A percentile compares a stretch with the other conserved stretches of the same genome.
These are phyloP conservation scores for Aspergillus neoniger DNA, from an alignment of 2,329 filamentous ascomycete species.

Conservation along the genomic window DNA sequence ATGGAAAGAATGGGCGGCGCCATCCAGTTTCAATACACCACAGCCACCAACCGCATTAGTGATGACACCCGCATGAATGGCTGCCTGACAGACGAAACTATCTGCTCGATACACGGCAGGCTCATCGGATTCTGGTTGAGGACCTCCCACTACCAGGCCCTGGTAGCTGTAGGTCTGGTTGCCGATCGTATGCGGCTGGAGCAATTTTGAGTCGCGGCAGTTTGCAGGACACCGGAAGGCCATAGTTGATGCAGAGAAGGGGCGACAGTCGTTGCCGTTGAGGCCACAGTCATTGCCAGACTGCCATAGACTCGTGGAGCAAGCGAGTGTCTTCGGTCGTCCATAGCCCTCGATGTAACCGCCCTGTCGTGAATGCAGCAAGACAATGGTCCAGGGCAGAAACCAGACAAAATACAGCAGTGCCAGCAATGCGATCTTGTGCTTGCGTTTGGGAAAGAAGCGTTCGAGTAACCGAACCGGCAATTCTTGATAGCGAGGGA, in stretches of 20 bases:
- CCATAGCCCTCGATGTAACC: conserved; percentile 54
- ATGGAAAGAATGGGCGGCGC: conserved; percentile 64
- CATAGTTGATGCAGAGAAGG: conserved; percentile 54
- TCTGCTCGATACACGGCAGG: conserved; percentile 77
- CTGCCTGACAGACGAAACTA: conserved; percentile 82
- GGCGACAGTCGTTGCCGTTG: conserved; percentile 58
- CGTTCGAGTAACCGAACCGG: conserved; percentile 47
- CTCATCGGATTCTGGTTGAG: conserved; percentile 38
- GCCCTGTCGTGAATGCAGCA: conserved; percentile 48
- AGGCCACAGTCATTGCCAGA: conserved; percentile 53
- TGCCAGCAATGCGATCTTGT: conserved; percentile 47
- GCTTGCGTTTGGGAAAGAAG: conserved; percentile 49
- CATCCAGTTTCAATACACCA: conserved; percentile 74
- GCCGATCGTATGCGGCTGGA: conserved; percentile 56
- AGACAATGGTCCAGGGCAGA: conserved; percentile 48
- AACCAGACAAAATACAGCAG: conserved; percentile 51
- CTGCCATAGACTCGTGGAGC: conserved; percentile 50
- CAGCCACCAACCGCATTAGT: conserved; percentile 73
- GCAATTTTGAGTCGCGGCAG: conserved; percentile 49
- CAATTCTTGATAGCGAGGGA: conserved; percentile 50
- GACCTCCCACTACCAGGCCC: conserved; percentile 55
- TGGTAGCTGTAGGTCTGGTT: conserved; percentile 55
- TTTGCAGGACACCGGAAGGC: conserved; percentile 60
- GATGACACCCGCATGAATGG: conserved; percentile 80
- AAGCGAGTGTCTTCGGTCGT: conserved; percentile 48